Evolutionary conservation across 2,329 filamentous ascomycete genomes (phyloP), one percentile per base, ranked within the genome.

Genomic region (Nemania serpens): DNA sequence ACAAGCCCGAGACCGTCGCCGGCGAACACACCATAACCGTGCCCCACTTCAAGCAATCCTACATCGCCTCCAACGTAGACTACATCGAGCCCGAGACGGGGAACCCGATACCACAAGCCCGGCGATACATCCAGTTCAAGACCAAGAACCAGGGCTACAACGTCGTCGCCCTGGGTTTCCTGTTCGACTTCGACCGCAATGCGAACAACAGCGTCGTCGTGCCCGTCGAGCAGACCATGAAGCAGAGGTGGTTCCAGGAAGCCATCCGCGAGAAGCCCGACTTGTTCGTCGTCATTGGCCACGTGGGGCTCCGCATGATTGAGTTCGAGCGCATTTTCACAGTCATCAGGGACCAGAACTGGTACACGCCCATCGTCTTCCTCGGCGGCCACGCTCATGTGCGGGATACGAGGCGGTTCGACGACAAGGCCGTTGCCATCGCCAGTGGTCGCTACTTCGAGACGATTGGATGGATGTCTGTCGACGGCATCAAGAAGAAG

Each of bases 371-470:
- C 0, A 96, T 98, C 58, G 90, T 91, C 62, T 93, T 97, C 76
- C 95, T 98, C 63, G 94, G 91, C 9, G 94, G 94, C 0, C 94
- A 98, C 71, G 87, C 87, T 1, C 94, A 98, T 73, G 91, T 97
- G 48, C 88, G 94, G 9, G 93, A 97, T 72, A 91, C 91, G 68
- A 85, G 85, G 42, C 86, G 84, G 61, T 97, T 91, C 69, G 94
- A 97, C 74, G 83, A 84, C 41, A 88, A 87, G 55, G 87, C 93
- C 0, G 88, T 90, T 64, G 93, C 89, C 1, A 80, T 98, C 5
- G 93, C 93, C 42, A 95, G 91, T 68, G 94, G 94, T 3, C 85
- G 94, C 0, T 98, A 97, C 75, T 90, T 97, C 81, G 94, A 98
- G 78, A 97, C 94, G 0, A 88, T 98, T 51, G 94, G 94, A 1